Conservation (phyloP, 2,329 filamentous ascomycete species). For the Pseudogymnoascus sp. region DNA sequence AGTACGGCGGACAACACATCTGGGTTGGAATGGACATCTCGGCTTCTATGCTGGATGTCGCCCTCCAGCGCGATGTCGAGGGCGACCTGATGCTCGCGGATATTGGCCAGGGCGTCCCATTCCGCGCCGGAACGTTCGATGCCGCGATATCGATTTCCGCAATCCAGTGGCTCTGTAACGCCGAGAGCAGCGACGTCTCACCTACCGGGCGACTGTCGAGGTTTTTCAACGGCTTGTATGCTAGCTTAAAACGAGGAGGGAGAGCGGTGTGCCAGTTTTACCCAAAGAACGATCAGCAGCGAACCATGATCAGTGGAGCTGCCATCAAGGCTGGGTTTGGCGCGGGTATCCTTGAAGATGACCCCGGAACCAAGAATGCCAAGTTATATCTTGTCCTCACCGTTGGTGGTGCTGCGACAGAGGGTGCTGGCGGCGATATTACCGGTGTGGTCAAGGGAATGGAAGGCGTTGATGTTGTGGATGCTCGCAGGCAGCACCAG, state of each 20-base stretch:
- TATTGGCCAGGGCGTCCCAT: conserved; percentile 91
- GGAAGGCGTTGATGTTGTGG: conserved; percentile 78
- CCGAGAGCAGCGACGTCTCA: conserved; percentile 77
- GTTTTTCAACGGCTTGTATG: conserved; percentile 92
- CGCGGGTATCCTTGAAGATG: conserved; percentile 89
- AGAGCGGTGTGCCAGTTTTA: conserved; percentile 96
- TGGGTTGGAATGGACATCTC: conserved; percentile 98
- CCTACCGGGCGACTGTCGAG: conserved; percentile 69
- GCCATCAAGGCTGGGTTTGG: conserved; percentile 93
- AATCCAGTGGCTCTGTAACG: conserved; percentile 98
- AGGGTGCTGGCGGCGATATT: conserved; percentile 64
- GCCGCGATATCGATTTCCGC: conserved; percentile 91
- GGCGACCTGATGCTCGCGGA: conserved; percentile 92
- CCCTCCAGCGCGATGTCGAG: conserved; percentile 83
- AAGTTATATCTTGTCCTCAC: conserved; percentile 96
- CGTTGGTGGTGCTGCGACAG: conserved; percentile 57
- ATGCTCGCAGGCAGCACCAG: conserved; percentile 51
- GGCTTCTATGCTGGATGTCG: conserved; percentile 92
- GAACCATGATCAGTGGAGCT: conserved; percentile 83
- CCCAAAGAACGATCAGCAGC: conserved; percentile 87
- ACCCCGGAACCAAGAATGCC: conserved; percentile 89
- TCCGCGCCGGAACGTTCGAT: conserved; percentile 86
- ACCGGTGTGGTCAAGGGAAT: conserved; percentile 83
- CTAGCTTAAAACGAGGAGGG: conserved; percentile 72
- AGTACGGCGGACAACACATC: conserved; percentile 76